Base-by-base conservation (phyloP, 805 yeast species). In the Starmera quercuum region DNA sequence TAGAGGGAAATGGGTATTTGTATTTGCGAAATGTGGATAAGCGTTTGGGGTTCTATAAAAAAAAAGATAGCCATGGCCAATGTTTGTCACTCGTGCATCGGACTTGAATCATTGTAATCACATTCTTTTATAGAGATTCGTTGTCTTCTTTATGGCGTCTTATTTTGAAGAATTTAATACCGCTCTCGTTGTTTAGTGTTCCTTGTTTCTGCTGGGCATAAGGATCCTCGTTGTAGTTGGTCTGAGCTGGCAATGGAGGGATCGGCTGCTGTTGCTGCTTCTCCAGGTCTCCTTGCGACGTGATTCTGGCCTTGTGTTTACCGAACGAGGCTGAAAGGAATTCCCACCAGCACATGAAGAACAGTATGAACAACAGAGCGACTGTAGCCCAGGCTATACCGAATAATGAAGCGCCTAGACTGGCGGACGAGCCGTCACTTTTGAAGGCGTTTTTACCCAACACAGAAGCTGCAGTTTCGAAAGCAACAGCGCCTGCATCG, bases 381-480 rank as follows among this genome's bases (percentile, higher is more conserved):
- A 75, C 74, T 16, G 84, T 63, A 33, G 86, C 81, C 94, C 94
- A 83, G 6, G 76, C 51, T 35, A 81, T 50, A 49, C 82, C 88
- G 53, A 77, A 54, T 49, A 72, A 57, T 30, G 72, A 59, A 21
- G 74, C 66, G 40, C 86, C 84, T 37, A 82, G 42, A 35, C 67
- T 61, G 27, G 77, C 66, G 12, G 44, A 37, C 41, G 64, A 50
- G 28, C 62, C 68, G 20, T 56, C 71, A 39, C 61, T 53, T 26
- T 56, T 51, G 71, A 88, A 88, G 19, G 81, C 79, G 47, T 75
- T 66, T 54, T 68, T 78, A 30, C 84, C 92, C 63, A 83, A 53
- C n/a, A 81, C 95, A 40, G 71, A 58, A 29, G 73, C 83, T 3
- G 95, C 92, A 22, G 95, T 85, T 55, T 76, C 73, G 51, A 80